phyloP scores from a whole-genome alignment of 192 early-diverging fungal genomes.

The Coemansia sp. region DNA sequence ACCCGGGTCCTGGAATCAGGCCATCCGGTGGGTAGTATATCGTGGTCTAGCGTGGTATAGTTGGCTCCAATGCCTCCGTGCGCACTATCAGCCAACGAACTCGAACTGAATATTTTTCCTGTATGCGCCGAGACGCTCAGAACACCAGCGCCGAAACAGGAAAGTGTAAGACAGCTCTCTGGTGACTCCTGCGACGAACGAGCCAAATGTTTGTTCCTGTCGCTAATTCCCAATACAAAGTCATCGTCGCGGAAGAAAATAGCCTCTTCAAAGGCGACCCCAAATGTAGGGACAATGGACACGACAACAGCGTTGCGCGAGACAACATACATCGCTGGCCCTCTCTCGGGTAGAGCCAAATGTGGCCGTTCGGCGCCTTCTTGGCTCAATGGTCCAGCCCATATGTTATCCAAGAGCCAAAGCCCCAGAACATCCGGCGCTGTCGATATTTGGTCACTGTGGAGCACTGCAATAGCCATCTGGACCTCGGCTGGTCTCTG shows the following conservation, averaged over 20 bases:
- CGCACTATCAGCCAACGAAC: neutral
- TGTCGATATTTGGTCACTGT: constrained; percentile 15
- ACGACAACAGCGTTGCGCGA: constrained; percentile 13
- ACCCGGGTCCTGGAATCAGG: neutral
- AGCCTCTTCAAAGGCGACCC: constrained; percentile 25
- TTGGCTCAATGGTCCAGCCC: constrained; percentile 4
- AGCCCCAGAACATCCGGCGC: constrained; percentile 26
- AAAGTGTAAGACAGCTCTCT: constrained; percentile 22
- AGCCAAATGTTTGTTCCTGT: constrained; percentile 3
- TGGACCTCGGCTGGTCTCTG: neutral
- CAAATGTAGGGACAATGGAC: constrained; percentile 7
- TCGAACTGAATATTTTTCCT: neutral
- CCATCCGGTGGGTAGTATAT: neutral
- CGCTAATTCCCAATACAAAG: constrained; percentile 19
- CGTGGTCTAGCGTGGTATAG: neutral
- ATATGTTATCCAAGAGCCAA: constrained; percentile 15
- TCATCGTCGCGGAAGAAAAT: constrained; percentile 30
- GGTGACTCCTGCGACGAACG: constrained; percentile 10
- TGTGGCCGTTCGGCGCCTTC: constrained; percentile 10
- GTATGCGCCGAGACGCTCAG: constrained; percentile 30
- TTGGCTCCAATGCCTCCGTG: neutral
- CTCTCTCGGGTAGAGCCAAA: constrained; percentile 33
- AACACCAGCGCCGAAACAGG: constrained; percentile 35
- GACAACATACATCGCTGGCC: constrained; percentile 27
- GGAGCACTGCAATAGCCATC: constrained; percentile 21